Evolutionary conservation across 2,329 filamentous ascomycete genomes (phyloP).

Genomic region (Calonectria crousiana): DNA sequence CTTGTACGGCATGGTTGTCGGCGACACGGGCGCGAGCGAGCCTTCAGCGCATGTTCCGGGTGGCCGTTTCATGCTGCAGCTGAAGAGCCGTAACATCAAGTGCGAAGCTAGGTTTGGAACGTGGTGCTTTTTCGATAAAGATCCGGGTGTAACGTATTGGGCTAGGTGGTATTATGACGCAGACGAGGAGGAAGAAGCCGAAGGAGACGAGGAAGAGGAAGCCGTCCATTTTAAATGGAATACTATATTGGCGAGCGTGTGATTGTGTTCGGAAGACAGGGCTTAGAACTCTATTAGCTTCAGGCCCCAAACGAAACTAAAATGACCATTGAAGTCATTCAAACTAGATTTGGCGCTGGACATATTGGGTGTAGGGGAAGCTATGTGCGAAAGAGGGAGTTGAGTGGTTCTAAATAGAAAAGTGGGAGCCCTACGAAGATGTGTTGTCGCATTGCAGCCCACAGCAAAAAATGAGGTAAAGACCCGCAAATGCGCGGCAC

Average conservation of each 20-base stretch:
- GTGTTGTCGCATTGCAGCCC: not conserved
- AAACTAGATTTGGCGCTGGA: too few relatives aligned
- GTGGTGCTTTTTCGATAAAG: conserved; percentile 28
- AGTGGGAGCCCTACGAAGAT: not conserved
- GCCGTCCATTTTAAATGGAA: not conserved
- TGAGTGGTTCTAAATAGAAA: not conserved
- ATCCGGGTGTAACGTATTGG: not conserved
- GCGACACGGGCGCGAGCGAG: accelerated
- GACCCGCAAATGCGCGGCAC: not conserved
- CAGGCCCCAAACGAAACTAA: not conserved
- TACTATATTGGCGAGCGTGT: not conserved
- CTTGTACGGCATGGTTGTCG: conserved; percentile 15
- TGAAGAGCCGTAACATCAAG: not conserved
- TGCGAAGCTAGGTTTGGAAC: conserved; percentile 28
- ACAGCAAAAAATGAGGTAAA: not conserved
- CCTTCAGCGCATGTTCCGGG: not conserved
- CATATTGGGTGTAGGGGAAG: too few relatives aligned
- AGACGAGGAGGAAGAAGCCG: not conserved
- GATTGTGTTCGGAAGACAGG: not conserved
- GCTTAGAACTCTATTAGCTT: not conserved
- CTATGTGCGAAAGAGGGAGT: too few relatives aligned
- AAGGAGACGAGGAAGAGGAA: not conserved
- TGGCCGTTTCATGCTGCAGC: not conserved
- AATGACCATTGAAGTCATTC: too few relatives aligned
- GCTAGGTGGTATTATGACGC: not conserved